A percentile compares a stretch with the other conserved stretches of the same genome.
Evolutionary conservation across 352 stramenopile genomes (phyloP).

Genomic region (Aphanomyces euteiches): DNA sequence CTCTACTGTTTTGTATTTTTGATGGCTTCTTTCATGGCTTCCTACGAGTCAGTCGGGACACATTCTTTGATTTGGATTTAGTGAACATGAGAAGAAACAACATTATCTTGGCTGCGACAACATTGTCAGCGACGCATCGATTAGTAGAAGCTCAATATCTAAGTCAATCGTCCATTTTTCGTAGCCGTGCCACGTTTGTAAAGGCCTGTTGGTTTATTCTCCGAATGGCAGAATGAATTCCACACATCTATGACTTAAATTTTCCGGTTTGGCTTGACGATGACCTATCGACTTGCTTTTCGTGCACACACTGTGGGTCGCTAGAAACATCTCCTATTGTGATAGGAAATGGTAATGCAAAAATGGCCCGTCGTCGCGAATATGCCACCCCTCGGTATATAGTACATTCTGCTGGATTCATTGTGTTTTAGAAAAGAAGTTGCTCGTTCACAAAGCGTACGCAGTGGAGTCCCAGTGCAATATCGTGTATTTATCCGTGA

Average conservation of each 20-base stretch:
- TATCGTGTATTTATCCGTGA: not conserved
- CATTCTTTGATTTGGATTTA: not conserved
- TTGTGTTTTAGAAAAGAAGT: conserved; percentile 2
- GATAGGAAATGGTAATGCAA: not conserved
- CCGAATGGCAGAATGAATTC: not conserved
- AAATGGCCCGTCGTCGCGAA: not conserved
- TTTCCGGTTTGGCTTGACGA: not conserved
- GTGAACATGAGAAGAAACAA: not conserved
- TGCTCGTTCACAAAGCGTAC: not conserved
- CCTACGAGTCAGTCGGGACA: not conserved
- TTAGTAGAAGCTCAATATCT: not conserved
- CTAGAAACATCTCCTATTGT: not conserved
- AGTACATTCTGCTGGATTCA: not conserved
- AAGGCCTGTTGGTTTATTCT: not conserved
- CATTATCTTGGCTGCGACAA: not conserved
- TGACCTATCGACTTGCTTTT: not conserved
- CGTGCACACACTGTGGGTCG: not conserved
- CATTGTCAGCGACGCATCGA: not conserved
- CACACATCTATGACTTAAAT: not conserved
- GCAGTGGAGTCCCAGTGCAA: not conserved
- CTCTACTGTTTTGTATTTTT: no score
- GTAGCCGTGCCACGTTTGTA: not conserved
- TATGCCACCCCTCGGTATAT: not conserved
- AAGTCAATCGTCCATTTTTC: not conserved
- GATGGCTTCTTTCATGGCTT: no score